A percentile compares a stretch with the other conserved stretches of the same genome.
These are phyloP conservation scores for Phytopythium mirpurense DNA, from an alignment of 352 stramenopile species.

Conservation along the genomic window DNA sequence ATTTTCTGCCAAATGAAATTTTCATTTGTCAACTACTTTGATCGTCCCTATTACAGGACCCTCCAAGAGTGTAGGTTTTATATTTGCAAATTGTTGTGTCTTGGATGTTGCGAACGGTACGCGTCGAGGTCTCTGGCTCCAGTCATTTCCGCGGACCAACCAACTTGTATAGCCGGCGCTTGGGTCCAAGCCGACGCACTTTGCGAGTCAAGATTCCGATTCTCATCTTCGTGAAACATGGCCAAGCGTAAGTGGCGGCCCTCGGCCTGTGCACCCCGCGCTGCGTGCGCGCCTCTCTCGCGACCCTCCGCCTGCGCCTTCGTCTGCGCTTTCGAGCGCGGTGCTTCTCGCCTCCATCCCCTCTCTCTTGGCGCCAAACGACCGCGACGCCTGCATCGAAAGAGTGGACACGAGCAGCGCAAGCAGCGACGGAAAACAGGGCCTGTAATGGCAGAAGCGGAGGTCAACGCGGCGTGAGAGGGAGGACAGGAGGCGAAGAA, in stretches of 20 bases:
- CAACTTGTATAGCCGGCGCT: slow-evolving; percentile 6
- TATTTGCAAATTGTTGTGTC: slow-evolving; percentile 20
- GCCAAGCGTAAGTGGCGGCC: slow-evolving; percentile 66
- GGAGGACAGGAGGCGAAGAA: neutral
- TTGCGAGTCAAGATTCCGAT: slow-evolving; percentile 41
- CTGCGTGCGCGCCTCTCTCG: neutral
- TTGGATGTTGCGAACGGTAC: slow-evolving; percentile 17
- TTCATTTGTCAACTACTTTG: too few species aligned
- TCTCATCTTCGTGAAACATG: slow-evolving; percentile 86
- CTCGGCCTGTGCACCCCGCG: slow-evolving; percentile 1
- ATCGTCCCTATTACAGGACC: too few species aligned
- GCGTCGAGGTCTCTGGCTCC: slow-evolving; percentile 18
- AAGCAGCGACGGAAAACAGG: neutral
- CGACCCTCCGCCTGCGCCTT: neutral
- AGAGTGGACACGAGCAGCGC: too few species aligned
- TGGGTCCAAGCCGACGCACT: slow-evolving; percentile 8
- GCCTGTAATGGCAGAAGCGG: neutral
- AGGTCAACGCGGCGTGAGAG: neutral
- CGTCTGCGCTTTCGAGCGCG: neutral
- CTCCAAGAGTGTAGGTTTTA: neutral
- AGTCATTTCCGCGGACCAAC: slow-evolving; percentile 30
- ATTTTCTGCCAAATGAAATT: too few species aligned
- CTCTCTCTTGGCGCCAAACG: neutral
- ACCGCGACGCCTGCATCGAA: neutral
- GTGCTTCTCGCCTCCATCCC: slow-evolving; percentile 2